Evolutionary conservation across 2,329 filamentous ascomycete genomes (phyloP), one percentile per base, ranked within the genome.

Genomic region (Penicillium hordei): DNA sequence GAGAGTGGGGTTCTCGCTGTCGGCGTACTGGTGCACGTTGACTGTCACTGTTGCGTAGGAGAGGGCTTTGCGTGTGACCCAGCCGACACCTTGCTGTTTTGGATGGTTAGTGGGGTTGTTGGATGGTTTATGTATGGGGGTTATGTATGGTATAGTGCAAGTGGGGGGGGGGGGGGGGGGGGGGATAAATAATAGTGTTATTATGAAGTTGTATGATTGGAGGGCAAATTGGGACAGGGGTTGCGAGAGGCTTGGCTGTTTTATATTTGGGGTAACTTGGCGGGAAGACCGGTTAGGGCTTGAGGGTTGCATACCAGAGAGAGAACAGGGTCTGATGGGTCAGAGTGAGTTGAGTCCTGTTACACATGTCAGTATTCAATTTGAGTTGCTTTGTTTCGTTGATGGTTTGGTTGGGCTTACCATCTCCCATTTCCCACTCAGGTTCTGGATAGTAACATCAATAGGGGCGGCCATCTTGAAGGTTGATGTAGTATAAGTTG

Each of bases 261-360:
- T 31, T 33, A 54, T 31, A 23, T 38, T 49, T 36, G 29, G 25
- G 25, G 33, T 15, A 39, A 29, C 44, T 52, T 29, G 25, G 50
- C 21, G 21, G 40, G 4, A 23, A 42, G 13, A 15, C 39, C 13
- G 6, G 36, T 55, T 57, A 52, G 49, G 48, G 54, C 40, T 52
- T 42, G n/a, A 33, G 23, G n/a, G 51, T 50, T 44, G 57, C 67
- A 55, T 74, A 81, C 78, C 65, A 93, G 82, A 49, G 82, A 71
- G 58, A 96, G 86, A 61, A 89, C 83, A 1, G 86, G 79, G 59
- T 92, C 89, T 48, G 86, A 78, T 63, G 82, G 77, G 74, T 89
- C 87, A 58, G 89, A 92, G 65, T 92, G 80, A 61, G 79, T 76
- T 72, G 89, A 89, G 82, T 94, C 93, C 90, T 93, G 60, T 38